Percentiles rank a stretch among this genome's conserved stretches.
Evolutionary conservation across 2,329 filamentous ascomycete species (phyloP).

Genomic region (Davidsoniella australis): DNA sequence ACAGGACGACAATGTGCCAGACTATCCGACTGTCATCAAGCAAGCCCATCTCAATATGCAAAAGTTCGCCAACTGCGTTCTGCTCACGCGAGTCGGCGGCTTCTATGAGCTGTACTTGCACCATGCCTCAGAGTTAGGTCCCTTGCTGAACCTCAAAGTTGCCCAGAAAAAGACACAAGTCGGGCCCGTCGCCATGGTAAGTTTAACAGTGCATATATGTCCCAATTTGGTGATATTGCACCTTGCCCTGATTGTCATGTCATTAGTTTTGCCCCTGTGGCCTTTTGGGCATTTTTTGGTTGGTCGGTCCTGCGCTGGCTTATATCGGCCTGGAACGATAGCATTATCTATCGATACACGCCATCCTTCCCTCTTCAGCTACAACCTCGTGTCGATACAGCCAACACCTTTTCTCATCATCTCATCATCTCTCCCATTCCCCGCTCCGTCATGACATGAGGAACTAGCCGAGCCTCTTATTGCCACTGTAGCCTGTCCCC

Average conservation of each 20-base stretch:
- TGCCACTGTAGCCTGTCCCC: too few species aligned
- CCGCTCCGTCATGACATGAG: too few species aligned
- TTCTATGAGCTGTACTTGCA: slow-evolving; percentile 98
- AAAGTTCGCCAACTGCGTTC: slow-evolving; percentile 76
- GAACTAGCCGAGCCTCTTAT: too few species aligned
- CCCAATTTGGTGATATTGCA: not conserved
- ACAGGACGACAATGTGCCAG: slow-evolving; percentile 18
- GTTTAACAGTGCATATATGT: slow-evolving; percentile 12
- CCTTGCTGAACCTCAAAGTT: slow-evolving; percentile 75
- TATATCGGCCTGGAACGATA: too few species aligned
- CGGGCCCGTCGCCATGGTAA: slow-evolving; percentile 71
- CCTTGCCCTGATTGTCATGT: not conserved
- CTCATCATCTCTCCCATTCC: too few species aligned
- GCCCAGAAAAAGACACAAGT: slow-evolving; percentile 63
- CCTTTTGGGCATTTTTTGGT: too few species aligned
- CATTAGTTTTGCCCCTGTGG: too few species aligned
- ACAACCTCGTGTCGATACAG: too few species aligned
- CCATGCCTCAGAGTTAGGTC: slow-evolving; percentile 78
- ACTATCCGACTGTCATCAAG: slow-evolving; percentile 75
- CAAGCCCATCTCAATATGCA: slow-evolving; percentile 81
- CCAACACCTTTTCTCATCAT: too few species aligned
- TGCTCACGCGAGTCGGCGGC: slow-evolving; percentile 80
- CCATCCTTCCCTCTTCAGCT: too few species aligned
- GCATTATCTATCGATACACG: too few species aligned
- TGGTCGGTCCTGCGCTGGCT: too few species aligned